These are phyloP conservation scores for Yarrowia osloensis DNA, from an alignment of 805 yeast species.

Conservation along the genomic window DNA sequence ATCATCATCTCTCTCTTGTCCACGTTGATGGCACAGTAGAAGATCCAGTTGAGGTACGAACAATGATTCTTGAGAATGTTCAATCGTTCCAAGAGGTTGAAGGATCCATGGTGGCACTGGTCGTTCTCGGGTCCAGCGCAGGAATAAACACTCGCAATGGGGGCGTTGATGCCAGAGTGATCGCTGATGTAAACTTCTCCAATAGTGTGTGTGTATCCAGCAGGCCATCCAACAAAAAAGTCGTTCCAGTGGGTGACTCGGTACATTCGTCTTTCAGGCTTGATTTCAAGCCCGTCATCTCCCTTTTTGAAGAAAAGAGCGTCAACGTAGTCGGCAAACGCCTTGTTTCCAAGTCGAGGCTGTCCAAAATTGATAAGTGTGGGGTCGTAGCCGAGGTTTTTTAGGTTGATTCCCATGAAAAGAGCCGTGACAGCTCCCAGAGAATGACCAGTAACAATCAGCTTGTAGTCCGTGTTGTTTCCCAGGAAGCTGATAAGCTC, in stretches of 20 bases:
- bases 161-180: neutral
- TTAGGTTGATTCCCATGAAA: conserved; percentile 61
- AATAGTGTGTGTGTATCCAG: neutral
- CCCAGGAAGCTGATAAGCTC: neutral
- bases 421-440: conserved; percentile 71
- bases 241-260: conserved; percentile 23
- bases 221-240: neutral
- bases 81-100: neutral
- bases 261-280: neutral
- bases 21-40: conserved; percentile 10
- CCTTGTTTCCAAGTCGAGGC: conserved; percentile 61
- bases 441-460: conserved; percentile 70
- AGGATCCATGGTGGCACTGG: neutral
- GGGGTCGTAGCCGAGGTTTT: conserved; percentile 56
- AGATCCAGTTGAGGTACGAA: conserved; percentile 1
- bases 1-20: conserved; percentile 4
- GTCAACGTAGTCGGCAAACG: neutral
- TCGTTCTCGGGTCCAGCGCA: neutral
- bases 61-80: conserved; percentile 20
- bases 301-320: neutral
- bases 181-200: conserved; percentile 4
- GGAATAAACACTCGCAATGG: neutral
- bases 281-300: neutral
- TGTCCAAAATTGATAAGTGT: conserved; percentile 60
- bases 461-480: conserved; percentile 49